These are phyloP conservation scores for Aschersonia sp. DNA, from an alignment of 2,329 filamentous ascomycete species.

Conservation along the genomic window DNA sequence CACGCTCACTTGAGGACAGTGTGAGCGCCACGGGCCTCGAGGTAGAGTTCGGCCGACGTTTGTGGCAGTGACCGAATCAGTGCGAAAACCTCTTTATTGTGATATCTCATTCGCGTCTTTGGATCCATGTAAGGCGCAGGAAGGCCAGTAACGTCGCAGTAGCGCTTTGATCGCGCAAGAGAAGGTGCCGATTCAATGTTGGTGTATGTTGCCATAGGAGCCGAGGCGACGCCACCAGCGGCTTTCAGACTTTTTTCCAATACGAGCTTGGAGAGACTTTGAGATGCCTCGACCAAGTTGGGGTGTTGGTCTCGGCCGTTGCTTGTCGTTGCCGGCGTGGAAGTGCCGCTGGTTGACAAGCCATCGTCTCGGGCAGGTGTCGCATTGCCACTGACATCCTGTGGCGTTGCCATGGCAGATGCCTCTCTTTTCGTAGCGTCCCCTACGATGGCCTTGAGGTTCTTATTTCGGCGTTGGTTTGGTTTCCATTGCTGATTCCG, in stretches of 20 bases:
- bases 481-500: constrained; percentile 84
- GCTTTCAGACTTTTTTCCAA: constrained; percentile 61
- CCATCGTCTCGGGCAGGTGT: constrained; percentile 44
- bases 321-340: constrained; percentile 34
- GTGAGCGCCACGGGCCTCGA: constrained; percentile 83
- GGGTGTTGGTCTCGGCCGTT: constrained; percentile 30
- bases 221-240: constrained; percentile 18
- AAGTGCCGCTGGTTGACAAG: constrained; percentile 41
- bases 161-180: constrained; percentile 69
- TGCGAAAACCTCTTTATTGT: constrained; percentile 82
- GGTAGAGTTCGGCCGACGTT: constrained; percentile 70
- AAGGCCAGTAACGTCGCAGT: constrained; percentile 91
- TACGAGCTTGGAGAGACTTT: constrained; percentile 74
- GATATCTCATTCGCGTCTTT: constrained; percentile 85
- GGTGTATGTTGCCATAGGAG: constrained; percentile 74
- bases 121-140: constrained; percentile 88
- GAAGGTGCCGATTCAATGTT: constrained; percentile 94
- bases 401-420: constrained; percentile 67
- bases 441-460: constrained; percentile 88
- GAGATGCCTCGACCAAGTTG: constrained; percentile 80
- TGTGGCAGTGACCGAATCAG: constrained; percentile 70
- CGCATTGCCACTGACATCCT: constrained; percentile 60
- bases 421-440: constrained; percentile 81
- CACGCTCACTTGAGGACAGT: constrained; percentile 67
- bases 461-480: constrained; percentile 93